Evolutionary conservation across 805 yeast species (phyloP), one percentile per base, ranked within the genome.

Genomic region (Lipomyces orientalis): DNA sequence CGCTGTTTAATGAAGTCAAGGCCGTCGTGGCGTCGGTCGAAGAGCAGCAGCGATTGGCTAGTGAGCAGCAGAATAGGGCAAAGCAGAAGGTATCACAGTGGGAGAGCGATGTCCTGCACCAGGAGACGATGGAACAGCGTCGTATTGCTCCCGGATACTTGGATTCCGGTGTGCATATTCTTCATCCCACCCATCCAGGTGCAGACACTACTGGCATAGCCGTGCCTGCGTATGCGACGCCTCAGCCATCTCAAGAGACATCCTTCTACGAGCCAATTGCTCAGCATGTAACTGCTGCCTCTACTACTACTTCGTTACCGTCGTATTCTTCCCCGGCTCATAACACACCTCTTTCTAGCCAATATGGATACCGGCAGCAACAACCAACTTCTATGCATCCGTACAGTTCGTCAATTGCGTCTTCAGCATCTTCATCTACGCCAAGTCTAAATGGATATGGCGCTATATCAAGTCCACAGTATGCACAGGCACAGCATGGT

Each of bases 121-220:
- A 66, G 31, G 75, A 74, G 31, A 67, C 72, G 9, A 72, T 68
- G 49, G 76, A 74, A 55, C 70, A 72, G 31, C 70, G 80, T 22
- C 73, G 74, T 37, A 61, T 81, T 16, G 84, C 84, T 0, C 85
- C 85, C 3, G 85, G 85, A 0, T 83, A 82, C 63, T 74, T 78
- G 52, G 83, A 79, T 51, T 60, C 76, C 3, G 51, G 65, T 1
- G 67, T 73, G 37, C 73, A 73, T 14, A 54, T 79, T 35, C 74
- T 79, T 9, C 73, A 72, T 61, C 78, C 78, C 7, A 60, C 34
- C 7, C 56, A 60, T 10, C 35, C n/a, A 19, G 55, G 39, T 29
- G 25, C 37, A 14, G 51, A 55, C 4, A 31, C 19, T 1, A 19
- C 39, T 31, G 55, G 9, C 6, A 25, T 5, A 7, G 22, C 34